phyloP scores from a whole-genome alignment of 495 filamentous ascomycete species.

The Hypoxylon intermedium region DNA sequence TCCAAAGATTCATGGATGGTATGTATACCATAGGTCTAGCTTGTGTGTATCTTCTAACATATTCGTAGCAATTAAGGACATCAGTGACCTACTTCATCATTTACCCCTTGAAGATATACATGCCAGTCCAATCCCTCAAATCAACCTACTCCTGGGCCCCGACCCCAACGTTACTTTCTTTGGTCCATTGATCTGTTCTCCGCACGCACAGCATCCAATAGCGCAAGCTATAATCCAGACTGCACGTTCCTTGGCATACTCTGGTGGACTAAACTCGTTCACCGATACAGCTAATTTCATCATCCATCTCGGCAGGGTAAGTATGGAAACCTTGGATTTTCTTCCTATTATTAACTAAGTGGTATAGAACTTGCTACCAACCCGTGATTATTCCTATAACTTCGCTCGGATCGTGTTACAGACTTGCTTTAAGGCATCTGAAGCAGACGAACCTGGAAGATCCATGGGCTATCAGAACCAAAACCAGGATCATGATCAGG shows the following conservation, averaged over 20 bases:
- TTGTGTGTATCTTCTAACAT: too few relatives aligned
- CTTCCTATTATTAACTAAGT: too few relatives aligned
- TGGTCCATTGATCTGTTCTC: conserved; percentile 5
- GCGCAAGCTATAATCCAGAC: conserved; percentile 23
- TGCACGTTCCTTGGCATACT: conserved; percentile 2
- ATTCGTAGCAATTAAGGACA: too few relatives aligned
- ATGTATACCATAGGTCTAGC: conserved; percentile 7
- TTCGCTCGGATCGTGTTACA: conserved; percentile 15
- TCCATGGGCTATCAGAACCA: too few relatives aligned
- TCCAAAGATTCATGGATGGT: conserved; percentile 23
- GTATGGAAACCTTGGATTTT: too few relatives aligned
- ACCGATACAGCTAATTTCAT: conserved; percentile 8
- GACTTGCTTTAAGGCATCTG: neutral
- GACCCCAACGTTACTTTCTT: conserved; percentile 7
- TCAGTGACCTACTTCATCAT: too few relatives aligned
- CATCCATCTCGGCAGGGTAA: conserved; percentile 13
- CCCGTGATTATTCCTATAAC: neutral
- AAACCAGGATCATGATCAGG: neutral
- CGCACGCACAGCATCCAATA: neutral
- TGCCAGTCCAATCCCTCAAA: too few relatives aligned
- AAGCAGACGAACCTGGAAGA: too few relatives aligned
- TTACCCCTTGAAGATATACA: too few relatives aligned
- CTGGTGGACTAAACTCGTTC: conserved; percentile 15
- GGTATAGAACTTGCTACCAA: conserved; percentile 21
- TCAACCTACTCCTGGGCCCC: too few relatives aligned